Percentiles rank a stretch among this genome's conserved stretches.
These are phyloP conservation scores for Gigaspora rosea DNA, from an alignment of 192 early-diverging fungal genomes.

Conservation along the genomic window DNA sequence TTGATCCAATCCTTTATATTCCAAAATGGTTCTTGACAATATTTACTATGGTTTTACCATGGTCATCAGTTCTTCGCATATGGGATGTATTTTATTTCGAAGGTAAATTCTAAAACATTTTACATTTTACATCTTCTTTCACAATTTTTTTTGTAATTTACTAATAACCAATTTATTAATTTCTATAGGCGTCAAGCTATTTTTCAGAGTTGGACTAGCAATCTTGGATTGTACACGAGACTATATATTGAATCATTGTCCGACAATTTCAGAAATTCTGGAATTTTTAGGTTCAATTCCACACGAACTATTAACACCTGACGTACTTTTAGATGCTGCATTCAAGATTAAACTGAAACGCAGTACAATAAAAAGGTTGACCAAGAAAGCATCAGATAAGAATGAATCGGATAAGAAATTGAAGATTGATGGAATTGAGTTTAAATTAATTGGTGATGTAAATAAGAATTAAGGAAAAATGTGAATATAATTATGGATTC, in stretches of 20 bases:
- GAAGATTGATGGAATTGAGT: constrained; percentile 30
- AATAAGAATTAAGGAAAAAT: no score
- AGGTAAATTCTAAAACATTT: constrained; percentile 40
- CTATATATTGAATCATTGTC: constrained; percentile 74
- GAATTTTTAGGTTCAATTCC: constrained; percentile 82
- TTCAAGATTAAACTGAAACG: constrained; percentile 64
- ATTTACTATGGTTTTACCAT: constrained; percentile 85
- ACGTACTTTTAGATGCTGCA: constrained; percentile 68
- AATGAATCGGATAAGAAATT: background rate
- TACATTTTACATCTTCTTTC: background rate
- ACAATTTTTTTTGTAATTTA: background rate
- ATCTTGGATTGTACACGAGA: constrained; percentile 66
- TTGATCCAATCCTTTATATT: constrained; percentile 86
- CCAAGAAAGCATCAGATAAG: constrained; percentile 6
- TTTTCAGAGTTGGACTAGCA: constrained; percentile 80
- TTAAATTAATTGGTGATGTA: constrained; percentile 25
- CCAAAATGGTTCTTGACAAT: constrained; percentile 94
- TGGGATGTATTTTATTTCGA: constrained; percentile 93
- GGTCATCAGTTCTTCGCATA: constrained; percentile 82
- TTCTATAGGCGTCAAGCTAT: constrained; percentile 69
- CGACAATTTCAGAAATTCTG: constrained; percentile 72
- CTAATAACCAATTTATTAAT: background rate
- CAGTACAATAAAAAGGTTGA: constrained; percentile 15
- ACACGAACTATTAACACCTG: constrained; percentile 57
- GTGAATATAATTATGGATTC: background rate